Evolutionary conservation across 2,329 filamentous ascomycete genomes (phyloP).

Genomic region (Xylariaceae sp.): DNA sequence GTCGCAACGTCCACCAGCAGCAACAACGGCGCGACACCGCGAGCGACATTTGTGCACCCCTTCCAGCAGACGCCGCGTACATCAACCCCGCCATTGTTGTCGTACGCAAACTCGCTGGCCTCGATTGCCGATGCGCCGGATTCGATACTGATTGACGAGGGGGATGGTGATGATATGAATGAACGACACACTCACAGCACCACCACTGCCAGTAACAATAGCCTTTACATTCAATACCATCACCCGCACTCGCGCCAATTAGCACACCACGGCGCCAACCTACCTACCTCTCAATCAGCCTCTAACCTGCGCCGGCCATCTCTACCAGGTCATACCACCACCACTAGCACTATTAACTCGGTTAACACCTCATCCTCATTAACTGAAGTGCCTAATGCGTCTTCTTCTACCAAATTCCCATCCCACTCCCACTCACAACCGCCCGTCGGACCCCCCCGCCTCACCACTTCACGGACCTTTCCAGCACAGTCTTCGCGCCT

Average conservation of each 20-base stretch:
- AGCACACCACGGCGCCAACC: conserved; percentile 19
- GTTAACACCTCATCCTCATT: no score
- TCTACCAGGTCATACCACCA: conserved; percentile 37
- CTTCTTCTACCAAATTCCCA: conserved; percentile 36
- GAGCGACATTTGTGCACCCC: conserved; percentile 54
- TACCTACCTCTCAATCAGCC: conserved; percentile 30
- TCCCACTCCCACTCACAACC: conserved; percentile 22
- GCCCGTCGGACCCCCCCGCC: conserved; percentile 29
- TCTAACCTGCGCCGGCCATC: conserved; percentile 35
- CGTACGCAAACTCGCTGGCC: conserved; percentile 54
- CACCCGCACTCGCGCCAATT: conserved; percentile 18
- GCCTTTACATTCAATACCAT: conserved; percentile 28
- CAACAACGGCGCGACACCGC: conserved; percentile 26
- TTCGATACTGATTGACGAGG: conserved; percentile 52
- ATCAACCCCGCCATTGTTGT: conserved; percentile 56
- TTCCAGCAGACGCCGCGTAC: conserved; percentile 62
- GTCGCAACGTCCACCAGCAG: conserved; percentile 52
- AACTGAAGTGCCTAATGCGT: no score
- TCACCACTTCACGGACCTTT: conserved; percentile 37
- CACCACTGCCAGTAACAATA: conserved; percentile 9
- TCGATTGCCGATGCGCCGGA: conserved; percentile 48
- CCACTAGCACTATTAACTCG: no score
- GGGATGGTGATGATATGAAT: conserved; percentile 34
- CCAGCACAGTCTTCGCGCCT: conserved; percentile 35
- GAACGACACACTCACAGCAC: conserved; percentile 10